Evolutionary conservation across 1,284 basidiomycete genomes (phyloP), one percentile per base, ranked within the genome.

Genomic region (Tranzscheliella williamsii): DNA sequence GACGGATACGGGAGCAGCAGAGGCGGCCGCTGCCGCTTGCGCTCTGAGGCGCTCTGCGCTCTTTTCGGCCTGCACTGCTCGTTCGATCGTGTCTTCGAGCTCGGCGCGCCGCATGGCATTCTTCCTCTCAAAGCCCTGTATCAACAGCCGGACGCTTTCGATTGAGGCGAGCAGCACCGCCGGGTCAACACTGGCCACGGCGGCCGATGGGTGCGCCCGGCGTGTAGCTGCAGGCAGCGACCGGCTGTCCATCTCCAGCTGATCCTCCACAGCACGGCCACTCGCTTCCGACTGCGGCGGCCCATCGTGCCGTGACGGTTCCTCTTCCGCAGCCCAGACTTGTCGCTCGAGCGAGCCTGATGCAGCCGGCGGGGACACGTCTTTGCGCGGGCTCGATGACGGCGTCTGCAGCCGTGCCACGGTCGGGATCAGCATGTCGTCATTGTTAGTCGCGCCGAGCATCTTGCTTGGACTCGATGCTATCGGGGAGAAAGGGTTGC

Each of bases 101-200:
- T 61, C 56, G 18, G 57, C 54, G 6, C 55, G 36, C 23, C 62
- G 45, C 42, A 60, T 48, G 0, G 66, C 66, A 23, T 68, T 60
- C 38, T 56, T 49, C 31, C 61, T 40, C 35, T 64, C 55, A 12
- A 64, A 65, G 9, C 60, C 66, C 15, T 60, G 54, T 6, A 68
- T 47, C 5, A 68, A 42, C 24, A 68, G 45, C 11, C 62, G 42
- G 2, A 64, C 51, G 20, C 53, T 58, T 23, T 68, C 56, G 44
- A 65, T 62, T 20, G 62, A 68, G 3, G 61, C 56, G 4, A 64
- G 46, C 31, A 68, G 33, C 22, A 58, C 30, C 24, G 57, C 42
- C 5, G 53, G 46, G 27, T 57, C 53, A 8, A 17, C 32, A 8
- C 9, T 16, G 32, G 13, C 15, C 17, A 9, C 15, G 8, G 8